Evolutionary conservation across 495 filamentous ascomycete genomes (phyloP).

Genomic region (Aspergillus cavernicola): DNA sequence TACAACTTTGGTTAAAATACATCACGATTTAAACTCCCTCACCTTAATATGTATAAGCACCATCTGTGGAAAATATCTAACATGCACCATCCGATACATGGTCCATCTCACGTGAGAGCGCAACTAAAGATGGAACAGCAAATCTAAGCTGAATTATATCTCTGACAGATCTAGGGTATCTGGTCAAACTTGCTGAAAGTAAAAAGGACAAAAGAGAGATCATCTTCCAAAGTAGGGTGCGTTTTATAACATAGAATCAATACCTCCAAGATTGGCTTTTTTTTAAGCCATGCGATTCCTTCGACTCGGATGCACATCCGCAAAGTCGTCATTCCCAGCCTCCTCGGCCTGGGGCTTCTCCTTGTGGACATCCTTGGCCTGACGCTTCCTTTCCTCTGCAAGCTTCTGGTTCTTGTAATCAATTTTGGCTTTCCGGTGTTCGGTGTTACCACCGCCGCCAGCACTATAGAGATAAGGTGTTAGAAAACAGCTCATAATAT

Average conservation of each 20-base stretch:
- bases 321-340: slow-evolving; percentile 30
- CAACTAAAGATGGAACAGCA: no score
- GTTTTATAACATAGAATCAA: background rate
- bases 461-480: slow-evolving; percentile 41
- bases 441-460: slow-evolving; percentile 77
- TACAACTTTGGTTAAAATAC: background rate
- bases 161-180: slow-evolving; percentile 5
- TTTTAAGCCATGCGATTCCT: slow-evolving; percentile 41
- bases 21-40: background rate
- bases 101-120: no score
- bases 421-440: slow-evolving; percentile 69
- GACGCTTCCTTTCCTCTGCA: slow-evolving; percentile 69
- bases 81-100: no score
- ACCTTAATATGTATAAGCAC: no score
- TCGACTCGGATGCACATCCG: slow-evolving; percentile 58
- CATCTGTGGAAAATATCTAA: no score
- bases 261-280: no score
- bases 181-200: slow-evolving; percentile 1
- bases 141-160: background rate
- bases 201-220: background rate
- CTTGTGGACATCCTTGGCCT: slow-evolving; percentile 47
- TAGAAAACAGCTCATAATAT: slow-evolving; percentile 10
- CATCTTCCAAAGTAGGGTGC: background rate
- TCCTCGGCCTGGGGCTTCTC: slow-evolving; percentile 40
- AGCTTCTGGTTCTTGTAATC: slow-evolving; percentile 82